Conservation (phyloP, 352 stramenopile genomes). For the Phytophthora pistaciae region DNA sequence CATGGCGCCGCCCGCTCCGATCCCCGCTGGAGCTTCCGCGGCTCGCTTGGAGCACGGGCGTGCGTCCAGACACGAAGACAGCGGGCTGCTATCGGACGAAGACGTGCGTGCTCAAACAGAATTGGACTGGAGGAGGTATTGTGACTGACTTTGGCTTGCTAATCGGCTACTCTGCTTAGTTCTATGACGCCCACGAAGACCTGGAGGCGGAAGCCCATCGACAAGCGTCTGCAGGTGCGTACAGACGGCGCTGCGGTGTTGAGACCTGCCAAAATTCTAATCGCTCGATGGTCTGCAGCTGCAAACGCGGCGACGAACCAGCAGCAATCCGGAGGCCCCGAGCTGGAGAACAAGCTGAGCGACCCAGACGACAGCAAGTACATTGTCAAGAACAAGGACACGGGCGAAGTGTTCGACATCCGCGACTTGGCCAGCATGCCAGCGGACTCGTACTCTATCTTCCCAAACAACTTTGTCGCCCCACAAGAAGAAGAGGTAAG, state of each 20-base stretch:
- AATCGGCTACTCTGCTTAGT: slow-evolving; percentile 37
- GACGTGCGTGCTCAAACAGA: slow-evolving; percentile 46
- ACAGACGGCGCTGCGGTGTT: not conserved
- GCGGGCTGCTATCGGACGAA: slow-evolving; percentile 60
- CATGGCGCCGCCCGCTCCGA: slow-evolving; percentile 9
- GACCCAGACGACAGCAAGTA: slow-evolving; percentile 66
- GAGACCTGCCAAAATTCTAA: not conserved
- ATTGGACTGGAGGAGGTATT: not conserved
- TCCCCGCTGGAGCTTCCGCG: not conserved
- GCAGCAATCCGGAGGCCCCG: slow-evolving; percentile 3
- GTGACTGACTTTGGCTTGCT: slow-evolving; percentile 1
- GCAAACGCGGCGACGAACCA: slow-evolving; percentile 19
- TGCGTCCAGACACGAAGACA: slow-evolving; percentile 56
- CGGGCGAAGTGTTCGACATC: slow-evolving; percentile 83
- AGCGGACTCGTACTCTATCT: slow-evolving; percentile 79
- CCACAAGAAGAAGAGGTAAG: slow-evolving; percentile 51
- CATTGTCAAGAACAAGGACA: slow-evolving; percentile 86
- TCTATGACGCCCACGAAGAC: slow-evolving; percentile 76
- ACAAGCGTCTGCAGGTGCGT: slow-evolving; percentile 28
- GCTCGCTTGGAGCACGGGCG: slow-evolving; percentile 19
- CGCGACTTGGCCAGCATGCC: slow-evolving; percentile 65
- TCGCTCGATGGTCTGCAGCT: slow-evolving; percentile 5
- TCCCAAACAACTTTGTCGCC: slow-evolving; percentile 72
- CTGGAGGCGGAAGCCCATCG: slow-evolving; percentile 45
- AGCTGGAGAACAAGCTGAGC: slow-evolving; percentile 24